These are phyloP conservation scores for Eucalyptus pauciflora DNA, from an alignment of 345 rosid genomes.

Conservation along the genomic window DNA sequence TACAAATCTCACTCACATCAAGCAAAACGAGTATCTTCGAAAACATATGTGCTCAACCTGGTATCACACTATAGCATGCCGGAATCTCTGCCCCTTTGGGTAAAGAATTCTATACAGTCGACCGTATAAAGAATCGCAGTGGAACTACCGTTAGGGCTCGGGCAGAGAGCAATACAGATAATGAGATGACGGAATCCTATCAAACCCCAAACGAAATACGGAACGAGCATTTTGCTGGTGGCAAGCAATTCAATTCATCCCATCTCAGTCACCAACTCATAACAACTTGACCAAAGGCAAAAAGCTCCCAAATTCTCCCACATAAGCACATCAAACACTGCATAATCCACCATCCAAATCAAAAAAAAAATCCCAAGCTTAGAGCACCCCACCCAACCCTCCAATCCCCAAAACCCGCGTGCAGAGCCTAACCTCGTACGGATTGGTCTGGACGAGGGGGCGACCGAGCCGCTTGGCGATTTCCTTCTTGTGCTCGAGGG, in stretches of 20 bases:
- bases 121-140: neutral
- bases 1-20: neutral
- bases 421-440: slow-evolving; percentile 56
- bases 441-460: slow-evolving; percentile 77
- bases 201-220: neutral
- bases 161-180: neutral
- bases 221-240: neutral
- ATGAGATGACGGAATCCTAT: neutral
- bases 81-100: neutral
- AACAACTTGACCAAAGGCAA: neutral
- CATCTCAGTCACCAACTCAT: neutral
- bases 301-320: neutral
- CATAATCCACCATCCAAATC: neutral
- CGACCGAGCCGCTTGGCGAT: slow-evolving; percentile 88
- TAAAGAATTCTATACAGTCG: neutral
- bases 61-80: neutral
- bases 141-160: neutral
- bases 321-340: neutral
- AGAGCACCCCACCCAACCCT: neutral
- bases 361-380: neutral
- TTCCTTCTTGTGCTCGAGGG: slow-evolving; percentile 86
- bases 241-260: neutral
- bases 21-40: neutral
- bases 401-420: neutral
- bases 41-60: neutral